Percentiles rank a stretch among this genome's conserved stretches.
Evolutionary conservation across 2,329 filamentous ascomycete species (phyloP).

Genomic region (Aureobasidium pullulans): DNA sequence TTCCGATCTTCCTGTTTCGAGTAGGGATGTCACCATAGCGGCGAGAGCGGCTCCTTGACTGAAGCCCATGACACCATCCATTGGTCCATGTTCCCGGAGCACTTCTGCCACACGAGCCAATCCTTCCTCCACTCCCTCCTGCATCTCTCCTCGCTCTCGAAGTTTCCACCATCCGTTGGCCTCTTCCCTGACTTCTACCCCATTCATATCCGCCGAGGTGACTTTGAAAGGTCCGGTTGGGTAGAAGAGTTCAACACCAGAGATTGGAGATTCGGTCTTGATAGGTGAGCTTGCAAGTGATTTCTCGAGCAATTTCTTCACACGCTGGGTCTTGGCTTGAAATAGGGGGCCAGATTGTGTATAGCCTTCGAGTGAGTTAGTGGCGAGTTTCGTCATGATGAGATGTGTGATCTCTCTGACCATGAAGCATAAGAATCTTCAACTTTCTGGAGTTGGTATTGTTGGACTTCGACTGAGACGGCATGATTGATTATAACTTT

Average conservation of each 20-base stretch:
- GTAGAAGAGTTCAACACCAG: slow-evolving; percentile 40
- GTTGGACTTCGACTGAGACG: neutral
- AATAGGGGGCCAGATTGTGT: slow-evolving; percentile 85
- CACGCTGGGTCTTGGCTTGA: slow-evolving; percentile 76
- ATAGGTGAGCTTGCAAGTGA: slow-evolving; percentile 54
- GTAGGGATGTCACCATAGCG: slow-evolving; percentile 61
- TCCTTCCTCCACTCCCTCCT: slow-evolving; percentile 61
- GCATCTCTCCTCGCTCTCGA: slow-evolving; percentile 46
- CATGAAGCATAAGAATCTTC: slow-evolving; percentile 43
- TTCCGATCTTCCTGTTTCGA: slow-evolving; percentile 50
- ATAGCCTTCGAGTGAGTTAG: slow-evolving; percentile 58
- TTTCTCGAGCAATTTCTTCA: slow-evolving; percentile 74
- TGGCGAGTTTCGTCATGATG: slow-evolving; percentile 28
- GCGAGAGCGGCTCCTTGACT: slow-evolving; percentile 71
- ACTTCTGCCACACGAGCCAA: slow-evolving; percentile 55
- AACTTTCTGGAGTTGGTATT: slow-evolving; percentile 22
- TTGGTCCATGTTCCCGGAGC: slow-evolving; percentile 56
- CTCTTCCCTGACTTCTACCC: slow-evolving; percentile 42
- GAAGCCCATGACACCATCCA: slow-evolving; percentile 77
- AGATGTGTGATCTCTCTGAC: neutral
- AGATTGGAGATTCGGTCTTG: slow-evolving; percentile 27
- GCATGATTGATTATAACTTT: neutral
- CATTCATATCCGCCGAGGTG: slow-evolving; percentile 41
- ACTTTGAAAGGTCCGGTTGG: slow-evolving; percentile 39
- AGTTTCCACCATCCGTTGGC: slow-evolving; percentile 67